Evolutionary conservation across 177 flowering plant genomes (phyloP).

Genomic region (Vitis hybrid): DNA sequence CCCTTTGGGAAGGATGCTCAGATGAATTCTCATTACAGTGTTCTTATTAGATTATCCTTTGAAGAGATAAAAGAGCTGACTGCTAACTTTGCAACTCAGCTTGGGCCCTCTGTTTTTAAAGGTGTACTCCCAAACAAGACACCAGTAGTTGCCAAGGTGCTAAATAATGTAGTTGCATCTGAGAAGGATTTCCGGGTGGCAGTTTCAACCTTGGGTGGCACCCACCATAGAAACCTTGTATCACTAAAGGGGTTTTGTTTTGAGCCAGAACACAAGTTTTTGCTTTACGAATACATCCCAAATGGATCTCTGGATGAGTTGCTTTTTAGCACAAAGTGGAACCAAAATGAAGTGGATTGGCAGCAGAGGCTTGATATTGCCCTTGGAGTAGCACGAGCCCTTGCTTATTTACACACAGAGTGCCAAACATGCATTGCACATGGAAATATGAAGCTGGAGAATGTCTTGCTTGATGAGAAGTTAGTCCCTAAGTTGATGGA

Average conservation of each 20-base stretch:
- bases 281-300: conserved; percentile 43
- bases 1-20: conserved; percentile 46
- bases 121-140: conserved; percentile 39
- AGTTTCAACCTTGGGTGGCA: conserved; percentile 46
- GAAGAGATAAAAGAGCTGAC: conserved; percentile 49
- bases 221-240: conserved; percentile 51
- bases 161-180: conserved; percentile 27
- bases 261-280: conserved; percentile 34
- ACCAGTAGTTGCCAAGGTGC: conserved; percentile 34
- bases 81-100: conserved; percentile 29
- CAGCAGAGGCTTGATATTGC: conserved; percentile 43
- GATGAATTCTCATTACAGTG: conserved; percentile 44
- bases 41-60: conserved; percentile 39
- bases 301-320: conserved; percentile 47
- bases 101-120: conserved; percentile 42
- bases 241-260: conserved; percentile 50
- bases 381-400: conserved; percentile 48
- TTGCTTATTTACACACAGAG: conserved; percentile 53
- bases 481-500: conserved; percentile 46
- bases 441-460: conserved; percentile 55
- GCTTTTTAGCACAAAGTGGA: conserved; percentile 22
- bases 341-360: conserved; percentile 24
- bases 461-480: conserved; percentile 52
- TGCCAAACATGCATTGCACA: conserved; percentile 48
- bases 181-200: conserved; percentile 47